These are phyloP conservation scores for Camellia granthamiana DNA, from an alignment of 148 eudicot species.

Conservation along the genomic window DNA sequence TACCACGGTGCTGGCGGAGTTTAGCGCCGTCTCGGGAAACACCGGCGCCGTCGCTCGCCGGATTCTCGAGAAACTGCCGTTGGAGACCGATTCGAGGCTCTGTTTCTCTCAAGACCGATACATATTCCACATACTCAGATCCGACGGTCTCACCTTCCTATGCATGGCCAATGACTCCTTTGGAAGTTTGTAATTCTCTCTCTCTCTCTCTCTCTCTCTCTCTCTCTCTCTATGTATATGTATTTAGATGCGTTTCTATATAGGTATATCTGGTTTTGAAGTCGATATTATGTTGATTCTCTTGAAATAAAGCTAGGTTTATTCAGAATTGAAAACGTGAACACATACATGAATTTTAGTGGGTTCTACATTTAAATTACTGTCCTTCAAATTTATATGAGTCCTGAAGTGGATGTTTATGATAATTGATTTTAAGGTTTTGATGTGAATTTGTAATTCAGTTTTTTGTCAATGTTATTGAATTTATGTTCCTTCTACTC, in stretches of 20 bases:
- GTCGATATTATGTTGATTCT: background rate
- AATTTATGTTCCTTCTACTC: background rate
- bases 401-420: background rate
- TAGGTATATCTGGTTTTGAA: background rate
- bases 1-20: slow-evolving; percentile 86
- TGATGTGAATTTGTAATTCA: background rate
- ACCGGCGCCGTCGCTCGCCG: slow-evolving; percentile 82
- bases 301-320: background rate
- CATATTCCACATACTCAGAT: slow-evolving; percentile 77
- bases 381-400: background rate
- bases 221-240: background rate
- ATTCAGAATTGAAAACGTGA: background rate
- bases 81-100: slow-evolving; percentile 64
- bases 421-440: background rate
- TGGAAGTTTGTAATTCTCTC: slow-evolving; percentile 54
- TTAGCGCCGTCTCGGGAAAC: slow-evolving; percentile 91
- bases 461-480: background rate
- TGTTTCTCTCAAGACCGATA: slow-evolving; percentile 94
- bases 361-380: background rate
- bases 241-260: background rate
- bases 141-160: slow-evolving; percentile 71
- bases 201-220: background rate
- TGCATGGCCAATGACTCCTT: slow-evolving; percentile 98
- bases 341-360: background rate
- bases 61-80: slow-evolving; percentile 75